Evolutionary conservation across 148 eudicot species (phyloP), one percentile per base, ranked within the genome.

Genomic region (Vaccinium macrocarpon): DNA sequence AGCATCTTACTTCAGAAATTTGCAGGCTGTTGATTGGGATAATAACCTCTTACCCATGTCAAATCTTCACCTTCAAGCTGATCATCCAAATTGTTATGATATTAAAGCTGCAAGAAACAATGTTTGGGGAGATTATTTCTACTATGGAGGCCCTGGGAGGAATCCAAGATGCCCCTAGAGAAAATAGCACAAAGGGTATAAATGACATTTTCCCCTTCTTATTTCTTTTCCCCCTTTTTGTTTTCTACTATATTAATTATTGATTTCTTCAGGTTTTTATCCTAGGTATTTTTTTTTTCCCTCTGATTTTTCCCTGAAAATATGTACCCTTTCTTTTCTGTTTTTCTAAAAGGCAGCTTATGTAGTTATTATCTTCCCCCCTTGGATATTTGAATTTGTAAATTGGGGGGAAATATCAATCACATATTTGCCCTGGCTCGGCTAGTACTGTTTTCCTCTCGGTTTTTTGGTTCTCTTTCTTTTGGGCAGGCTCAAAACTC

Each of bases 141-240:
- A 97, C 76, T 97, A 94, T 90, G 99, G 99, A 84, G 99, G 99
- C 23, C 98, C 99, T 35, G 99, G 99, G 53, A 94, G 91, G 78
- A 97, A 94, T 83, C 84, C 84, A 51, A 90, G 88, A 81, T 97
- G 99, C 84, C 93, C 94, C 57, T 95, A 79, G 76, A 68, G 9
- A 27, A 13, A 68, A 29, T 7, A 74, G 66, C 42, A 29, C 82
- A 75, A 64, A 51, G 27, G 42, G 2, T 29, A 68, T 68, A 68
- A 68, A 50, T 50, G 66, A 59, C 46, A 52, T 2, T 21, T 21
- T n/a, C 25, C 3, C 25, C 23, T 84, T 72, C 55, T 72, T 85
- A 27, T 46, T 72, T 70, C 32, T 52, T 71, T 82, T 82, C 82
- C 8, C 5, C 48, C 38, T 32, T 64, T 62, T 50, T 32, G 3